A percentile compares a stretch with the other conserved stretches of the same genome.
These are phyloP conservation scores for Solanum gracilifrons DNA, from an alignment of 257 asterid genomes.

Conservation along the genomic window DNA sequence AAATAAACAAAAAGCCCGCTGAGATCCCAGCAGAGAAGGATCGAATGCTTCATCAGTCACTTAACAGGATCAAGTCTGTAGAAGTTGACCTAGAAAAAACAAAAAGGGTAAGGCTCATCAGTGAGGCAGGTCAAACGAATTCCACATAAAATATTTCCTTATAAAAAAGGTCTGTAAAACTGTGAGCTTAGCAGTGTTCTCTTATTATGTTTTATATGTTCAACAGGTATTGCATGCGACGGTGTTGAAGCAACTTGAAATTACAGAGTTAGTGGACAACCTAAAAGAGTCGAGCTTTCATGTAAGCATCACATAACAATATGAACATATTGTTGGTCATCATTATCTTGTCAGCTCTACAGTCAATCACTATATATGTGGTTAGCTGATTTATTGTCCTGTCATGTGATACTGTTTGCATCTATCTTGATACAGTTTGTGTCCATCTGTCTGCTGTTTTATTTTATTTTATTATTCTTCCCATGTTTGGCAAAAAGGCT, in stretches of 20 bases:
- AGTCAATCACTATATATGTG: not conserved
- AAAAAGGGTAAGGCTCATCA: conserved; percentile 47
- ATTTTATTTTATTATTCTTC: not conserved
- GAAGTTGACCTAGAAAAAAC: conserved; percentile 83
- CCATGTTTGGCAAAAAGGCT: not conserved
- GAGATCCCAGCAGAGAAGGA: conserved; percentile 85
- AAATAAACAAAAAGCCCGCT: conserved; percentile 60
- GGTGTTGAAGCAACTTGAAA: conserved; percentile 68
- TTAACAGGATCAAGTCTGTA: conserved; percentile 73
- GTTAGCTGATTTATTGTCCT: not conserved
- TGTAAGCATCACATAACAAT: conserved; percentile 26
- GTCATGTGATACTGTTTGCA: not conserved
- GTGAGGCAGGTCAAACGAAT: not conserved
- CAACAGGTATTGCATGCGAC: conserved; percentile 57
- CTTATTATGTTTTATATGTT: conserved; percentile 9
- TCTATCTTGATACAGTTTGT: not conserved
- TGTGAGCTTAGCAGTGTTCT: not conserved
- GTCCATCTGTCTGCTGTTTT: not conserved
- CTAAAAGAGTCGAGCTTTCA: conserved; percentile 42
- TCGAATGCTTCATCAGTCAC: conserved; percentile 67
- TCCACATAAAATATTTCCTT: not conserved
- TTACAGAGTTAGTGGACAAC: conserved; percentile 60
- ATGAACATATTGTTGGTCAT: not conserved
- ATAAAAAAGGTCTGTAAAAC: not conserved
- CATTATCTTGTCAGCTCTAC: not conserved